Percentiles rank a stretch among this genome's conserved stretches.
Conservation (phyloP, 306 rosid genomes). For the Heteromeles arbutifolia region DNA sequence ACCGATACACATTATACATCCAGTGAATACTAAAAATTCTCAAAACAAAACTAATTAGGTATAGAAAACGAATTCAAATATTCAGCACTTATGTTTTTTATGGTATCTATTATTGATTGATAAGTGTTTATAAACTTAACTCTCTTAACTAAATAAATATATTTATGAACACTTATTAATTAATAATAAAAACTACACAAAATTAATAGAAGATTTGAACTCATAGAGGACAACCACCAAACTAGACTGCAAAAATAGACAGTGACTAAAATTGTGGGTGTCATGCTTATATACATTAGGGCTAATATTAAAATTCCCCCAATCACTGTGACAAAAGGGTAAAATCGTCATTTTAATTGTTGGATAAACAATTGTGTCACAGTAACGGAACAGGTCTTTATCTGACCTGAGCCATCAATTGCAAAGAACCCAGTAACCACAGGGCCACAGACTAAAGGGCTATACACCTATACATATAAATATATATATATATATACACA, state of each 20-base stretch:
- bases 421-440: constrained; percentile 14
- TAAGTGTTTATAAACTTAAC: no score
- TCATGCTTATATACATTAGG: neutral
- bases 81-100: no score
- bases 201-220: no score
- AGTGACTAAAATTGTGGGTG: neutral
- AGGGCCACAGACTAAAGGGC: neutral
- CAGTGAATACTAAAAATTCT: no score
- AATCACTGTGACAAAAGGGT: constrained; percentile 1
- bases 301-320: neutral
- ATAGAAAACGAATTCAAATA: no score
- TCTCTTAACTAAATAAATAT: no score
- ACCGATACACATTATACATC: no score
- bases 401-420: constrained; percentile 27
- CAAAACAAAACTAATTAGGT: no score
- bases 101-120: no score
- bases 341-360: neutral
- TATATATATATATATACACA: no score
- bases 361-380: constrained; percentile 14
- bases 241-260: neutral
- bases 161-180: no score
- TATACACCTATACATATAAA: neutral
- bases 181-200: no score
- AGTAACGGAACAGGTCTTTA: constrained; percentile 28
- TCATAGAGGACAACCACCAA: neutral